Base-by-base conservation (phyloP, 352 stramenopile species). In the Phytopythium helicoides region DNA sequence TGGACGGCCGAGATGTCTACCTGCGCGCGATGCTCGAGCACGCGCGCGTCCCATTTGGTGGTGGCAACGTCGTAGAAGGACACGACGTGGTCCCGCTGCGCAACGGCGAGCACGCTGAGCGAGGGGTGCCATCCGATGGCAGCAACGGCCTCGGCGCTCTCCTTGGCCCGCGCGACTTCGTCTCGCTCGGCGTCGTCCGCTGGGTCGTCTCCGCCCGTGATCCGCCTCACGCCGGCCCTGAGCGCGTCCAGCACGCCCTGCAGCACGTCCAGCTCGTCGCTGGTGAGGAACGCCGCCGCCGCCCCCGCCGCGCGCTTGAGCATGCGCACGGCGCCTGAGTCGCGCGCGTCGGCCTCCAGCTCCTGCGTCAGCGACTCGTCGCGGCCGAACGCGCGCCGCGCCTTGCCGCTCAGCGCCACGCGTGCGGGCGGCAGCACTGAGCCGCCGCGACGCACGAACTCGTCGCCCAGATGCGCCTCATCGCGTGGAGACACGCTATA, bases 401-500 rank as follows among this genome's bases (percentile, higher is more conserved):
- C 62, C 53, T 83, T 86, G 53, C 68, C n/a, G n/a, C n/a, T 56
- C 35, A 63, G 71, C 2, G 56, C 54, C 51, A 89, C 81, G 15
- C 73, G 78, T 57, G 75, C 77, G 1, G 74, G 66, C 6, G 72
- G 57, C 45, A 89, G 79, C 10, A 86, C 77, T 16, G 61, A 38
- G 9, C 81, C 81, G 18, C 81, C 81, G 19, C 66, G 73, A 5
- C 76, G 74, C 25, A 88, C 62, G 46, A 87, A 92, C 38, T 71
- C 76, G 56, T 89, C 79, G 28, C 78, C 80, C 4, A 89, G 15
- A 50, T 83, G 78, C 12, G 64, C 52, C 35, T 85, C 66, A 45
- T 89, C 78, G 14, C 69, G 60, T 12, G 76, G 66, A 3, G 73
- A 75, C 18, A 90, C 74, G 57, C 76, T 89, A 60, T 87, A 82